Evolutionary conservation across 257 asterid genomes (phyloP).

Genomic region (Datura wrightii): DNA sequence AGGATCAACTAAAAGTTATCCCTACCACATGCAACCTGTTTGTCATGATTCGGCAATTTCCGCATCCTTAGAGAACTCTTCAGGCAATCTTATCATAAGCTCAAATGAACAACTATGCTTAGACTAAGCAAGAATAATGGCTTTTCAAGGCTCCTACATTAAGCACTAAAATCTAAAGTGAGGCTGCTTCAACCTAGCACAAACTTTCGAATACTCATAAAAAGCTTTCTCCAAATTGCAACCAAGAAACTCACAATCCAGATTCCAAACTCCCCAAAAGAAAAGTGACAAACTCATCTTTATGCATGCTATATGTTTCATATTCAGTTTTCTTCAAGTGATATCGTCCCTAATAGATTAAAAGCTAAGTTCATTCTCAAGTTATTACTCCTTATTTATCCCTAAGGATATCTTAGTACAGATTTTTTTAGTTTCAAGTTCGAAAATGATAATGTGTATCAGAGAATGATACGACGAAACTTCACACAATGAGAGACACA

Average conservation of each 20-base stretch:
- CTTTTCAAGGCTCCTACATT: neutral
- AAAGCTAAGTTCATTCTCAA: neutral
- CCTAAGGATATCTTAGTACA: neutral
- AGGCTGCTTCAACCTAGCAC: neutral
- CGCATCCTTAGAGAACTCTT: neutral
- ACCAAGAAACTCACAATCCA: neutral
- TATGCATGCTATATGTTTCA: neutral
- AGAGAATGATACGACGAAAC: neutral
- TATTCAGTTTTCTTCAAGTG: neutral
- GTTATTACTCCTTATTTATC: constrained; percentile 18
- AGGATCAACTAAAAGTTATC: neutral
- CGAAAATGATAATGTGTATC: neutral
- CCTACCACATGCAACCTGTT: constrained; percentile 7
- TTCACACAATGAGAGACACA: neutral
- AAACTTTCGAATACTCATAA: neutral
- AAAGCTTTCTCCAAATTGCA: neutral
- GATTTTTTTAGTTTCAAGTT: neutral
- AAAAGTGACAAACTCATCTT: neutral
- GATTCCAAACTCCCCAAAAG: neutral
- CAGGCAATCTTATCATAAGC: neutral
- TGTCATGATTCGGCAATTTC: neutral
- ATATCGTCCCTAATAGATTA: neutral
- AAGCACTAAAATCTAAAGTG: neutral
- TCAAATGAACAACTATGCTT: neutral
- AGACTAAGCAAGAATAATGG: neutral